Evolutionary conservation across 2,329 filamentous ascomycete species (phyloP).

Genomic region (Cladosporium sp.): DNA sequence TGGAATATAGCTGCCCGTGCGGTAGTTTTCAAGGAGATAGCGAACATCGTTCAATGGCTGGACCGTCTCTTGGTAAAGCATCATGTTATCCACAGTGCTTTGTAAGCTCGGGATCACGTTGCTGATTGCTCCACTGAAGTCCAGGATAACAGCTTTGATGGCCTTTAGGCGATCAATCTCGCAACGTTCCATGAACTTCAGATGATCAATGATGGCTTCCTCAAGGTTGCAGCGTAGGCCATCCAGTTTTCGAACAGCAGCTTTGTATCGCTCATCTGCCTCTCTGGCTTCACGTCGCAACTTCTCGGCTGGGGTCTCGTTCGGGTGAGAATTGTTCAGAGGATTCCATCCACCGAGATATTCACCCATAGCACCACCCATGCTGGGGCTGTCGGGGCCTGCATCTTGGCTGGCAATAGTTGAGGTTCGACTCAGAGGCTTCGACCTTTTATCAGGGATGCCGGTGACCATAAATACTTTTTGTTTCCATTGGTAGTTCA

Average conservation of each 20-base stretch:
- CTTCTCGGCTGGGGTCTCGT: conserved; percentile 83
- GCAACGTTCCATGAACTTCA: conserved; percentile 95
- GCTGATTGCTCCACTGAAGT: conserved; percentile 95
- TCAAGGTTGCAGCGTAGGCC: conserved; percentile 90
- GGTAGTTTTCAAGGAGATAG: conserved; percentile 94
- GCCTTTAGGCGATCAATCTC: conserved; percentile 94
- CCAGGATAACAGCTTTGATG: conserved; percentile 94
- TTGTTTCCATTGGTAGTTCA: conserved; percentile 96
- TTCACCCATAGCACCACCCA: conserved; percentile 70
- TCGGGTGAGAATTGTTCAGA: conserved; percentile 82
- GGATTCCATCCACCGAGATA: conserved; percentile 92
- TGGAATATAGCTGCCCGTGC: conserved; percentile 87
- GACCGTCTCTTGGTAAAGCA: conserved; percentile 98
- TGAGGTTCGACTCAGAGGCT: conserved; percentile 64
- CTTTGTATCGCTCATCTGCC: conserved; percentile 90
- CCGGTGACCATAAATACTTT: conserved; percentile 86
- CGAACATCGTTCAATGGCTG: conserved; percentile 85
- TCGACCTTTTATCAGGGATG: conserved; percentile 79
- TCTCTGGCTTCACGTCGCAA: conserved; percentile 85
- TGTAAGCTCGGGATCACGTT: conserved; percentile 97
- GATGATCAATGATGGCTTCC: conserved; percentile 85
- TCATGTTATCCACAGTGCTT: conserved; percentile 96
- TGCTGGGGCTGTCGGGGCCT: conserved; percentile 69
- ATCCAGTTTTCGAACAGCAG: conserved; percentile 78
- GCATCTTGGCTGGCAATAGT: conserved; percentile 56